Base-by-base conservation (phyloP, 2,329 filamentous ascomycete species). In the Colletotrichum sp. region DNA sequence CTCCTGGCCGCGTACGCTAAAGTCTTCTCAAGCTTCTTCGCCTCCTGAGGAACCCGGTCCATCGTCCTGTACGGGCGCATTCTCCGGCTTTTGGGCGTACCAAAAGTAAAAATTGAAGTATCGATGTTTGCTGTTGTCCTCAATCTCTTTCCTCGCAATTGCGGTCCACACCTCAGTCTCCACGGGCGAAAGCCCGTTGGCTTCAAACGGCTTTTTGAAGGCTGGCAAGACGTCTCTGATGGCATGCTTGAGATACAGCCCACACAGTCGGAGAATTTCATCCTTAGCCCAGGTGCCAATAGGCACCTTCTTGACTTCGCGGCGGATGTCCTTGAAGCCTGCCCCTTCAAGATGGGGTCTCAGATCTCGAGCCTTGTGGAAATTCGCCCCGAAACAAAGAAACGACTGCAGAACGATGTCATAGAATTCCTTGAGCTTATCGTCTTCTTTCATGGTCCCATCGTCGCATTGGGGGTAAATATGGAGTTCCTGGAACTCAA, bases 401-500 rank as follows among this genome's bases (percentile, higher is more conserved):
- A 84, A 79, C 6, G 81, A 81, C 22, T 81, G 75, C 15, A 79
- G 66, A 22, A 80, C 77, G 16, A 82, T 57, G 7, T 63, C 57
- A 18, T 30, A 64, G 16, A 84, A 82, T 12, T 81, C 78, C 24
- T 79, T 79, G 44, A 88, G 78, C 5, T 84, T 81, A 62, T 88
- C 84, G 68, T 88, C 82, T 5, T 82, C 79, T 3, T 80, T 79
- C 84, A 89, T 87, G 12, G 86, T 86, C 57, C 80, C 84, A 71
- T 89, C 86, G 75, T 89, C 87, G 77, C 85, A 89, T 28, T 82
- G 80, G 13, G 87, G 82, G n/a, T 81, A 81, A 15, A 83, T 83
- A 60, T 86, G 83, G 28, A 88, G 82, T 64, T 90, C 89, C 24
- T 89, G 87, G 48, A 89, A 86, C 77, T 90, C 89, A 39, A 90